A percentile compares a stretch with the other conserved stretches of the same genome.
These are phyloP conservation scores for Naematelia encephala DNA, from an alignment of 768 basidiomycete species.

Conservation along the genomic window DNA sequence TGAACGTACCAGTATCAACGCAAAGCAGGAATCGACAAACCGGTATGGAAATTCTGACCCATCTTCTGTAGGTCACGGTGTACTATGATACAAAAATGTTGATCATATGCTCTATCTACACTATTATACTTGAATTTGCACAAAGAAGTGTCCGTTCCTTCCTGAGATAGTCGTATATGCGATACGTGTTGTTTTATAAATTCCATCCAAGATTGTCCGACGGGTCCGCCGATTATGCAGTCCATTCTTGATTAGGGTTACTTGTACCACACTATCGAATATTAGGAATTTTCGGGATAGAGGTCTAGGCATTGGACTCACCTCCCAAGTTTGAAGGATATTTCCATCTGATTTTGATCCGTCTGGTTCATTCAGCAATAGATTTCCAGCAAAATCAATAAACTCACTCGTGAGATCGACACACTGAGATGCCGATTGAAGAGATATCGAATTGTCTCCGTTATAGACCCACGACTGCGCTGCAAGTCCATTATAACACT, in stretches of 20 bases:
- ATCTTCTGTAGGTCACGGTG: too few relatives aligned
- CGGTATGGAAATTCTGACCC: too few relatives aligned
- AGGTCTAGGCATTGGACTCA: neutral
- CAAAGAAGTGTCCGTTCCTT: too few relatives aligned
- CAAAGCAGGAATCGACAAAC: too few relatives aligned
- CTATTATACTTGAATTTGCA: too few relatives aligned
- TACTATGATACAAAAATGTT: too few relatives aligned
- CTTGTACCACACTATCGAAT: neutral
- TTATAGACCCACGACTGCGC: constrained; percentile 34
- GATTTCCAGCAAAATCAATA: neutral
- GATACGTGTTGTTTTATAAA: too few relatives aligned
- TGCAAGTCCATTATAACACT: constrained; percentile 28
- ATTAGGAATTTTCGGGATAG: neutral
- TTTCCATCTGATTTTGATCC: constrained; percentile 24
- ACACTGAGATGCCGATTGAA: constrained; percentile 1
- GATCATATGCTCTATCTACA: too few relatives aligned
- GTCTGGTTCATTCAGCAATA: constrained; percentile 4
- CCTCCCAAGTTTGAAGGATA: constrained; percentile 28
- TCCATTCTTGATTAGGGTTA: neutral
- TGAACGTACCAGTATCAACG: too few relatives aligned
- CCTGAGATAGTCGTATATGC: too few relatives aligned
- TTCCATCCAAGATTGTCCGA: too few relatives aligned
- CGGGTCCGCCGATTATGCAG: neutral
- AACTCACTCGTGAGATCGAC: neutral
- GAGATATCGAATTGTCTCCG: constrained; percentile 17